Evolutionary conservation across 352 stramenopile species (phyloP).

Genomic region (Globisporangium apiculatum): DNA sequence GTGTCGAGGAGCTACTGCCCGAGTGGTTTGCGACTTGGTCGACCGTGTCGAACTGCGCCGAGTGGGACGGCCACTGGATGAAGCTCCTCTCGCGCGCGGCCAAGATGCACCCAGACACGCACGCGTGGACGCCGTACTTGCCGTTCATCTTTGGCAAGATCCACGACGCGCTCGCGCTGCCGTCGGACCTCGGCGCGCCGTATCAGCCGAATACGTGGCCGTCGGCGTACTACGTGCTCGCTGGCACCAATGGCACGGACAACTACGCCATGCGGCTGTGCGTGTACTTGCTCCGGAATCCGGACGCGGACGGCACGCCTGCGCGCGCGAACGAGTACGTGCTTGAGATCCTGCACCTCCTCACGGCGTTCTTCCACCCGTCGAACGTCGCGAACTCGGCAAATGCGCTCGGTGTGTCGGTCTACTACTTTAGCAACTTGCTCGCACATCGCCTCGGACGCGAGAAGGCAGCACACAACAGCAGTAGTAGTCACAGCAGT

Average conservation of each 20-base stretch:
- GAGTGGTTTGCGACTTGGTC: slow-evolving; percentile 57
- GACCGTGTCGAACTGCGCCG: slow-evolving; percentile 34
- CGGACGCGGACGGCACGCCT: slow-evolving; percentile 8
- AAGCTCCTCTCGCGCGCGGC: slow-evolving; percentile 55
- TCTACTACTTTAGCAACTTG: slow-evolving; percentile 48
- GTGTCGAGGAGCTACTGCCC: slow-evolving; percentile 24
- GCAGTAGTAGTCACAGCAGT: no score
- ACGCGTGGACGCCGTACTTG: slow-evolving; percentile 25
- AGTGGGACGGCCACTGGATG: slow-evolving; percentile 75
- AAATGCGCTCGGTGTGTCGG: slow-evolving; percentile 38
- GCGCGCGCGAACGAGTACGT: slow-evolving; percentile 34
- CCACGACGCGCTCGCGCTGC: slow-evolving; percentile 47
- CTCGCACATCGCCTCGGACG: slow-evolving; percentile 41
- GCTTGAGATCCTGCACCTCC: slow-evolving; percentile 43
- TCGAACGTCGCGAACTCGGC: slow-evolving; percentile 60
- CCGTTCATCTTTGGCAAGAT: slow-evolving; percentile 67
- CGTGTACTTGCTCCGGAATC: slow-evolving; percentile 38
- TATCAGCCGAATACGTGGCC: slow-evolving; percentile 62
- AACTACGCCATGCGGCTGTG: slow-evolving; percentile 49
- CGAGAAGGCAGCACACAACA: slow-evolving; percentile 31
- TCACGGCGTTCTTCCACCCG: slow-evolving; percentile 70
- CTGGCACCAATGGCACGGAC: slow-evolving; percentile 50
- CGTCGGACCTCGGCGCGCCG: slow-evolving; percentile 54
- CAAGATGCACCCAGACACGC: slow-evolving; percentile 34
- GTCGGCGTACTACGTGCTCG: slow-evolving; percentile 33